Conservation (phyloP, 2,329 filamentous ascomycete genomes). For the Coniochaeta hoffmannii region DNA sequence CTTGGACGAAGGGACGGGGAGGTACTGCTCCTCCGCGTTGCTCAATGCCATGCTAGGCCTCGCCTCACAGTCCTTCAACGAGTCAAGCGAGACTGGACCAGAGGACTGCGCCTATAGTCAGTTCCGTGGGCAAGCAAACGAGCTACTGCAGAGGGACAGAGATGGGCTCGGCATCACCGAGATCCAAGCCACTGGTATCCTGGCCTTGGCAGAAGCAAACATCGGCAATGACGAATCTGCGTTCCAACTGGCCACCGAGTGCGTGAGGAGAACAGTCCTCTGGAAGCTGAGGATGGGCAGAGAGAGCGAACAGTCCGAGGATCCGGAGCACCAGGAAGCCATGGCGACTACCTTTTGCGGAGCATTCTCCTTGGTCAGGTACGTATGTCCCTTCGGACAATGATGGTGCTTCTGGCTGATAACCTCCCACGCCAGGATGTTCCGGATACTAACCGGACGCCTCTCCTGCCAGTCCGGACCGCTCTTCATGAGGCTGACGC, state of each 20-base stretch:
- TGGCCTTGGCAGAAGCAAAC: constrained; percentile 13
- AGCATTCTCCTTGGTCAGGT: constrained; percentile 14
- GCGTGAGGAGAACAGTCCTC: constrained; percentile 11
- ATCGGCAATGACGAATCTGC: constrained; percentile 15
- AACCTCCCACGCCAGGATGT: constrained; percentile 5
- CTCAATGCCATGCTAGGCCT: constrained; percentile 15
- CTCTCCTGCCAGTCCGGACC: constrained; percentile 14
- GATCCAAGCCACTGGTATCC: constrained; percentile 14
- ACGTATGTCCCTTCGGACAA: neutral
- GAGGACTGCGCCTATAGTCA: constrained; percentile 12
- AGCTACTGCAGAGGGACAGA: constrained; percentile 8
- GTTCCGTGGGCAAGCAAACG: constrained; percentile 14
- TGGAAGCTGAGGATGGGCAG: constrained; percentile 4
- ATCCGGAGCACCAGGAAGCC: constrained; percentile 3
- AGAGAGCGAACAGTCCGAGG: neutral
- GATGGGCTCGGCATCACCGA: constrained; percentile 10
- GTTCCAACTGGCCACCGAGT: constrained; percentile 6
- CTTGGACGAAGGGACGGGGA: constrained; percentile 10
- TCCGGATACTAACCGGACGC: constrained; percentile 14
- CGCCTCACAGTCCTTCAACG: constrained; percentile 9
- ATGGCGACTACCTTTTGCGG: constrained; percentile 14
- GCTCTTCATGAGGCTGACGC: constrained; percentile 14
- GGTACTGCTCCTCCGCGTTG: constrained; percentile 14
- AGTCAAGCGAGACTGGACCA: constrained; percentile 7
- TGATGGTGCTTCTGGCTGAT: neutral